Conservation (phyloP, 1,284 basidiomycete genomes). For the Cystobasidium slooffiae region DNA sequence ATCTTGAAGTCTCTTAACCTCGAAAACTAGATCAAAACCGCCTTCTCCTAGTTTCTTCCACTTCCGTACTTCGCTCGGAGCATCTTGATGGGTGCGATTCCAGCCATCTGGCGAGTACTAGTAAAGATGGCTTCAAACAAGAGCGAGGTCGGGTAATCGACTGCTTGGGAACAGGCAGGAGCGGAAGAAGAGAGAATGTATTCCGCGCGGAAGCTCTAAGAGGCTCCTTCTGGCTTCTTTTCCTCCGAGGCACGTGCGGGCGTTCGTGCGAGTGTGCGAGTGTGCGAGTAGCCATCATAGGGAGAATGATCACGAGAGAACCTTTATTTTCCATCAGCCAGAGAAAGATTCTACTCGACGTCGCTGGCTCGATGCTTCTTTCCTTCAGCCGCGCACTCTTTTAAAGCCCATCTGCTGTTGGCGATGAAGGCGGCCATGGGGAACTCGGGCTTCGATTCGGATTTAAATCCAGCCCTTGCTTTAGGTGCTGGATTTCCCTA, state of each 20-base stretch:
- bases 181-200: slow-evolving; percentile 14
- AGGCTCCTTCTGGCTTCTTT: slow-evolving; percentile 22
- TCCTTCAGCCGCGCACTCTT: slow-evolving; percentile 13
- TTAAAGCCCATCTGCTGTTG: slow-evolving; percentile 14
- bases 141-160: slow-evolving; percentile 18
- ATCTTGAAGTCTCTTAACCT: slow-evolving; percentile 20
- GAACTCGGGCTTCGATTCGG: slow-evolving; percentile 15
- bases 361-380: slow-evolving; percentile 16
- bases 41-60: slow-evolving; percentile 32
- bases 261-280: no score
- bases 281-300: slow-evolving; percentile 15
- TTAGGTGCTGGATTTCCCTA: slow-evolving; percentile 15
- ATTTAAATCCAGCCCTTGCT: slow-evolving; percentile 13
- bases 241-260: slow-evolving; percentile 17
- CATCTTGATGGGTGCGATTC: slow-evolving; percentile 11
- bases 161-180: slow-evolving; percentile 16
- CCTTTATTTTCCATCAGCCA: slow-evolving; percentile 17
- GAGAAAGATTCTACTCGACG: slow-evolving; percentile 15
- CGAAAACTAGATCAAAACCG: slow-evolving; percentile 19
- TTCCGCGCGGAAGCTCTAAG: slow-evolving; percentile 15
- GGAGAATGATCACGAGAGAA: slow-evolving; percentile 18
- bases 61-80: slow-evolving; percentile 16
- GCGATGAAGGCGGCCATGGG: slow-evolving; percentile 16
- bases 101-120: slow-evolving; percentile 8
- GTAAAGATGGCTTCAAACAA: slow-evolving; percentile 9